These are phyloP conservation scores for Pseudodiploospora longispora DNA, from an alignment of 2,329 filamentous ascomycete genomes.

Conservation along the genomic window DNA sequence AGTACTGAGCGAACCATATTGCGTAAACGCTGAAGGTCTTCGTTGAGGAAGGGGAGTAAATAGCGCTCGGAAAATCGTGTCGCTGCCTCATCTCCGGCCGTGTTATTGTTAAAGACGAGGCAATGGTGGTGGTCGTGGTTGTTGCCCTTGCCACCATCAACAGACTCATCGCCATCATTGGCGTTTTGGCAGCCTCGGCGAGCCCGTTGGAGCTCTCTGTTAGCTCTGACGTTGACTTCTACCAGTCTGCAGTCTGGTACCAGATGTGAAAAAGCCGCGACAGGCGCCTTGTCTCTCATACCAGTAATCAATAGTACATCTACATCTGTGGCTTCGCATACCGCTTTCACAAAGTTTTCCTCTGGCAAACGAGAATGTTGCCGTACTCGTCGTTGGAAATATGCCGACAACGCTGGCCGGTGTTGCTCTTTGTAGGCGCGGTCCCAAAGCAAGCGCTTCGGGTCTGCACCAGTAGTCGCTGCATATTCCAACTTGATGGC, in stretches of 20 bases:
- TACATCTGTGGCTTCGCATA: slow-evolving; percentile 30
- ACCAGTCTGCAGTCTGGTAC: slow-evolving; percentile 44
- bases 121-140: slow-evolving; percentile 27
- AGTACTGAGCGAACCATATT: slow-evolving; percentile 41
- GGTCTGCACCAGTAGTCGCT: slow-evolving; percentile 35
- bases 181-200: slow-evolving; percentile 23
- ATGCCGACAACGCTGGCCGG: slow-evolving; percentile 41
- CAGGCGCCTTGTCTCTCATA: slow-evolving; percentile 53
- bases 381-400: slow-evolving; percentile 38
- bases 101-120: slow-evolving; percentile 45
- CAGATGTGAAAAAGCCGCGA: slow-evolving; percentile 44
- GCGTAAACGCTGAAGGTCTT: slow-evolving; percentile 37
- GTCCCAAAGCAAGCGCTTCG: slow-evolving; percentile 39
- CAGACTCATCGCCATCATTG: neutral
- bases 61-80: slow-evolving; percentile 31
- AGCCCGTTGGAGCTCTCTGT: slow-evolving; percentile 23
- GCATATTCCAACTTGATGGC: slow-evolving; percentile 51
- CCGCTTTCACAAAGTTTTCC: slow-evolving; percentile 41
- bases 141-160: slow-evolving; percentile 4
- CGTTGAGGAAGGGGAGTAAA: slow-evolving; percentile 38
- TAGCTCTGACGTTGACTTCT: slow-evolving; percentile 42
- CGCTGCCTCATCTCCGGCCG: slow-evolving; percentile 28
- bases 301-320: slow-evolving; percentile 55
- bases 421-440: slow-evolving; percentile 56
- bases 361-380: slow-evolving; percentile 37